Evolutionary conservation across 2,329 filamentous ascomycete species (phyloP).

Genomic region (Aspergillus ruber): DNA sequence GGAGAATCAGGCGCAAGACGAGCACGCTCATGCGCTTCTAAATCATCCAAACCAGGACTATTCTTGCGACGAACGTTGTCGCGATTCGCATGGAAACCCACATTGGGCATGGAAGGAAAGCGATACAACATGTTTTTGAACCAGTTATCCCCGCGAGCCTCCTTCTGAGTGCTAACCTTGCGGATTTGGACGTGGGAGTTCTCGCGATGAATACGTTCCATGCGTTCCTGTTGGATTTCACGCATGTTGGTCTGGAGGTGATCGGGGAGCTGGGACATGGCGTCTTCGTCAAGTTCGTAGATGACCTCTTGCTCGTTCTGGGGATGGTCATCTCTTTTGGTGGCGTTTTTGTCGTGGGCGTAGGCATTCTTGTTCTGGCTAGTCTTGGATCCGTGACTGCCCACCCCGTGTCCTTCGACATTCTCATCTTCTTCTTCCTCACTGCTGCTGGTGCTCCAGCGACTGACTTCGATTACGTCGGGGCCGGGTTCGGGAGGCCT

Average conservation of each 20-base stretch:
- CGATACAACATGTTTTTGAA: background rate
- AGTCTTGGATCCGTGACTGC: background rate
- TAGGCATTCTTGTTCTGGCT: background rate
- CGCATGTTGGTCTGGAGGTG: slow-evolving; percentile 21
- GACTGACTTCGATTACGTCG: background rate
- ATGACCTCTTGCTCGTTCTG: slow-evolving; percentile 23
- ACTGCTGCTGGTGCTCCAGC: background rate
- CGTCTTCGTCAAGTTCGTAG: slow-evolving; percentile 19
- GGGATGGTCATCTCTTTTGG: slow-evolving; percentile 4
- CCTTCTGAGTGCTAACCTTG: background rate
- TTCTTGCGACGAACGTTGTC: background rate
- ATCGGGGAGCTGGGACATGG: slow-evolving; percentile 18
- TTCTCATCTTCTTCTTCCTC: background rate
- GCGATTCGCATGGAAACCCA: background rate
- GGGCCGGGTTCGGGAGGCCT: background rate
- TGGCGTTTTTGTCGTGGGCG: background rate
- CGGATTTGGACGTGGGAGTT: background rate
- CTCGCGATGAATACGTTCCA: slow-evolving; percentile 7
- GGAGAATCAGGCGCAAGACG: background rate
- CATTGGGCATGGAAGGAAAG: background rate
- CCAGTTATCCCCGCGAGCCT: background rate
- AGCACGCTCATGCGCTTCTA: background rate
- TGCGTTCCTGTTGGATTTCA: slow-evolving; percentile 20
- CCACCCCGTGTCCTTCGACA: background rate
- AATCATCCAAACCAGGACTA: background rate